A percentile compares a stretch with the other conserved stretches of the same genome.
phyloP scores from a whole-genome alignment of 768 basidiomycete species.

The Pleurotus pulmonarius region DNA sequence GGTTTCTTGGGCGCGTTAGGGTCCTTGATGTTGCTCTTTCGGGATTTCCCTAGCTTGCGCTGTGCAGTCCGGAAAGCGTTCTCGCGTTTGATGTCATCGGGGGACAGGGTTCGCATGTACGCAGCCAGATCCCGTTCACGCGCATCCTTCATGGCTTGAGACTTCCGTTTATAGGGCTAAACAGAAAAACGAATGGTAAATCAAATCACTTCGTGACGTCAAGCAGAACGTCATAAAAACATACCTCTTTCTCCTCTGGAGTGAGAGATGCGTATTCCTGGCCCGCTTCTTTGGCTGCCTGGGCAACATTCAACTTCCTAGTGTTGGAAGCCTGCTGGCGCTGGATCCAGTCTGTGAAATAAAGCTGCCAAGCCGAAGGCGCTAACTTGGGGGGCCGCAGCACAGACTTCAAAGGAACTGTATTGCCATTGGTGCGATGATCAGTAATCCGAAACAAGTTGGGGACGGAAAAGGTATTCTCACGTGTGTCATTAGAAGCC shows the following conservation, averaged over 20 bases:
- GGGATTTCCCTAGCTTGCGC: slow-evolving; percentile 88
- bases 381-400: slow-evolving; percentile 88
- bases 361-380: slow-evolving; percentile 94
- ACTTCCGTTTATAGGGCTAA: slow-evolving; percentile 83
- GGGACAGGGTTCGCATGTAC: slow-evolving; percentile 86
- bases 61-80: slow-evolving; percentile 89
- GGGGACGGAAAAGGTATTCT: slow-evolving; percentile 21
- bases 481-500: slow-evolving; percentile 40
- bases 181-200: slow-evolving; percentile 13
- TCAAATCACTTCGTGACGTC: slow-evolving; percentile 12
- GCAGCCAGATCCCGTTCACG: slow-evolving; percentile 78
- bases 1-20: slow-evolving; percentile 97
- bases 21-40: slow-evolving; percentile 94
- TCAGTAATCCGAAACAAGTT: slow-evolving; percentile 15
- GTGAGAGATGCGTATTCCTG: slow-evolving; percentile 81
- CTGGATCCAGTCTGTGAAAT: slow-evolving; percentile 94
- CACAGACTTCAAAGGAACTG: slow-evolving; percentile 70
- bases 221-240: slow-evolving; percentile 22
- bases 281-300: slow-evolving; percentile 92
- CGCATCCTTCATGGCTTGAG: slow-evolving; percentile 79
- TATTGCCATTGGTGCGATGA: slow-evolving; percentile 10
- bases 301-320: slow-evolving; percentile 90
- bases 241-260: slow-evolving; percentile 80
- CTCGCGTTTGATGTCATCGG: slow-evolving; percentile 93
- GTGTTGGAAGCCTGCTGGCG: slow-evolving; percentile 74